Evolutionary conservation across 805 yeast species (phyloP).

Genomic region (Candida stauntonica): DNA sequence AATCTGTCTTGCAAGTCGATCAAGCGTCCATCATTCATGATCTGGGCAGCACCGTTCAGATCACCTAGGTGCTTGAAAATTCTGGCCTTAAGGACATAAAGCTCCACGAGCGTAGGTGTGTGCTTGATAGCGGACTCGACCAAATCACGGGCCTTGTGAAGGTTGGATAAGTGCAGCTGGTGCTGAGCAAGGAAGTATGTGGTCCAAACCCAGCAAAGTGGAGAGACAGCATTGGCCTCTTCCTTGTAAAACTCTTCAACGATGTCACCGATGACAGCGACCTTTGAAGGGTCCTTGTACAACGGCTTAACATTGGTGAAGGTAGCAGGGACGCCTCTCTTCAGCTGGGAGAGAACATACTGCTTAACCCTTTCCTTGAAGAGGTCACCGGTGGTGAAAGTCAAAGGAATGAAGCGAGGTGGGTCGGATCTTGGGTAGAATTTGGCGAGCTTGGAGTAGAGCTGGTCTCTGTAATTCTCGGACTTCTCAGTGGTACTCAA

Average conservation of each 20-base stretch:
- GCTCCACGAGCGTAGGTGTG: constrained; percentile 83
- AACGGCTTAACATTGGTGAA: constrained; percentile 83
- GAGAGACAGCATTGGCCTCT: constrained; percentile 28
- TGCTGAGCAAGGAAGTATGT: constrained; percentile 77
- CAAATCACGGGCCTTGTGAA: constrained; percentile 47
- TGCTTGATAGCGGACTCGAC: constrained; percentile 63
- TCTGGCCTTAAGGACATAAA: constrained; percentile 75
- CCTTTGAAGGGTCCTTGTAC: constrained; percentile 42
- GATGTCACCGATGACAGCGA: constrained; percentile 43
- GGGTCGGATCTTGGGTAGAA: constrained; percentile 85
- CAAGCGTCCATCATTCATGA: constrained; percentile 65
- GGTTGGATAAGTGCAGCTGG: constrained; percentile 51
- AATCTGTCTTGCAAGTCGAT: constrained; percentile 88
- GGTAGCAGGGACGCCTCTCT: constrained; percentile 84
- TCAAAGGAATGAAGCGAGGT: constrained; percentile 72
- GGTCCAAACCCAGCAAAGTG: constrained; percentile 56
- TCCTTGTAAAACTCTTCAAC: constrained; percentile 43
- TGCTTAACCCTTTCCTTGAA: constrained; percentile 43
- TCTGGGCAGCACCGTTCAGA: constrained; percentile 53
- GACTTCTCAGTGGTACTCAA: constrained; percentile 48
- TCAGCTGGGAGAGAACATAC: constrained; percentile 60
- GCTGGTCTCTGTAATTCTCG: constrained; percentile 44
- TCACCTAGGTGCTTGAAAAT: constrained; percentile 71
- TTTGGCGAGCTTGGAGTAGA: constrained; percentile 60
- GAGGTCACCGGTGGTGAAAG: constrained; percentile 55